Base-by-base conservation (phyloP, 2,329 filamentous ascomycete species). In the Nannizziopsis arthrosporioides region DNA sequence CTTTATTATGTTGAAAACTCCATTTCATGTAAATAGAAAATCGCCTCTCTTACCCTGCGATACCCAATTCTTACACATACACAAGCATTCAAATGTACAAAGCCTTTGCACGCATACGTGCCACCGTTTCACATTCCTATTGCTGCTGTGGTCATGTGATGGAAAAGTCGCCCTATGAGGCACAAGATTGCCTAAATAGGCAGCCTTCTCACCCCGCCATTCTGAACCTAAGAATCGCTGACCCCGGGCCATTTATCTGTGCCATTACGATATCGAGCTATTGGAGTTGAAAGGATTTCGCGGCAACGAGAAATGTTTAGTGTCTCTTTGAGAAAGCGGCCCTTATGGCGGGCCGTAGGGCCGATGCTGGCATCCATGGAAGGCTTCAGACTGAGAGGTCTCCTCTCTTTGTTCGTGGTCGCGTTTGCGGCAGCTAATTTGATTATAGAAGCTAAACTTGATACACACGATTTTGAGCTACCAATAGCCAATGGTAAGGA, bases 381-480 rank as follows among this genome's bases (percentile, higher is more conserved):
- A 7, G 19, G 47, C 8, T 18, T 44, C 19, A 50, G 22, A 27
- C 42, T 60, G 2, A 43, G 55, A 58, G 59, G 61, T 63, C 34
- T 37, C 45, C 36, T 12, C 4, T n/a, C 14, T 18, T 7, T 11
- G 5, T 18, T 31, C 32, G 1, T 7, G 18, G 5, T 19, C 37
- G n/a, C 15, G 8, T 9, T 27, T 10, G 8, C 10, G 22, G 32
- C 2, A 15, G 8, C 45, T 40, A 5, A 45, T 22, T 12, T 15
- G 10, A 42, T 11, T 35, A 43, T 44, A 60, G 57, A 55, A 17
- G 47, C 51, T 12, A 41, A 49, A 42, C 27, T 54, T 11, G 47
- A 48, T 5, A 53, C 42, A 1, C 41, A 53, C 35, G 59, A 62
- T 47, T 54, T 63, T 42, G 47, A 18, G 1, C 50, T 61, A 19